Evolutionary conservation across 768 basidiomycete genomes (phyloP), one percentile per base, ranked within the genome.

Genomic region (Termitomyces titanicus): DNA sequence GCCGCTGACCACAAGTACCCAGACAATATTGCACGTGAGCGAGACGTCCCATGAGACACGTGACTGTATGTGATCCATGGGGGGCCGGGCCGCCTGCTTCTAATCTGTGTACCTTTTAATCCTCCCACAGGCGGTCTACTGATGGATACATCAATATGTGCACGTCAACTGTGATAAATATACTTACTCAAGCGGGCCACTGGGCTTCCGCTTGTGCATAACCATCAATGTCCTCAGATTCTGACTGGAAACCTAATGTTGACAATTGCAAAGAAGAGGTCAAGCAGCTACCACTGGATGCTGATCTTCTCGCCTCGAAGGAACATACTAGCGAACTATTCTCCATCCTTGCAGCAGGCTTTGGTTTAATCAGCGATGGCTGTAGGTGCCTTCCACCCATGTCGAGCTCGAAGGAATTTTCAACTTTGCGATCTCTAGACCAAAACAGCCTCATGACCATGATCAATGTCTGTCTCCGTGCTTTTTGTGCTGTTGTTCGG

Each of bases 361-460:
- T 83, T 63, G 86, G 85, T 27, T 70, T 88, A 34, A 83, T 88
- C 61, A 80, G 77, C 47, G 84, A 85, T 70, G 83, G 84, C 45
- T 81, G 83, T 81, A 63, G 63, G 68, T 68, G 22, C 5, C 25
- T 35, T 50, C 25, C 18, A 51, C 37, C 55, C 13, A 25, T 22
- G 12, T n/a, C 31, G 29, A 27, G 10, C 15, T n/a, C n/a, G 61
- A 45, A 60, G 6, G 8, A 38, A n/a, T n/a, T 17, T 59, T 40
- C 62, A 85, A 3, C 9, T 29, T 29, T 9, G 29, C 29, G 9
- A 29, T 29, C 9, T 29, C 29, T 29, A 29, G 84, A 86, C 64
- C 83, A 88, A 64, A 88, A 88, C 65, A 85, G 83, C 60, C 68
- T 86, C 25, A 85, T 86, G 84, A 85, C 85, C 0, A 81, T 86